Evolutionary conservation across 139 green algal species (phyloP).

Genomic region (Eudorina sp.): DNA sequence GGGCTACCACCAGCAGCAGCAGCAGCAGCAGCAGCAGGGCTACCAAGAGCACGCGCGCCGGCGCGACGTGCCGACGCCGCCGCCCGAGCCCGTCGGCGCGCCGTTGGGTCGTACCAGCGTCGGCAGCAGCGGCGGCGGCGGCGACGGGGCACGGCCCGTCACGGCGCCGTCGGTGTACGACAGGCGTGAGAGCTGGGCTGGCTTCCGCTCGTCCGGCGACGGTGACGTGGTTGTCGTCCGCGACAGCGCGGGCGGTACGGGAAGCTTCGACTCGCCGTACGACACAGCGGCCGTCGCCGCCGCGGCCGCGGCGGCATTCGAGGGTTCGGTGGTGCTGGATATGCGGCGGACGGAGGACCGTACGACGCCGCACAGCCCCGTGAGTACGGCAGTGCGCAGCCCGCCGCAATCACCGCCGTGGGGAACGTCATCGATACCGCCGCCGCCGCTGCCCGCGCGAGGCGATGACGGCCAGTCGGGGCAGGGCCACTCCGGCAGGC

Average conservation of each 20-base stretch:
- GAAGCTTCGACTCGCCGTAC: too few relatives aligned
- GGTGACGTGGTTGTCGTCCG: too few relatives aligned
- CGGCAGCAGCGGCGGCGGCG: background rate
- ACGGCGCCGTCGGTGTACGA: background rate
- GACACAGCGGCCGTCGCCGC: background rate
- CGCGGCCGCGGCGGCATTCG: background rate
- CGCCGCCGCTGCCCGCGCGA: background rate
- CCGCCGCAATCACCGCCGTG: background rate
- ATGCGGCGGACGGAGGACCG: background rate
- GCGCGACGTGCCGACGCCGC: background rate
- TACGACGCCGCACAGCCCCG: background rate
- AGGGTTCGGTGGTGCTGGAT: constrained; percentile 7
- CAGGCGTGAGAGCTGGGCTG: background rate
- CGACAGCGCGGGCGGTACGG: too few relatives aligned
- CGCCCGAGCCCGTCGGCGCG: background rate
- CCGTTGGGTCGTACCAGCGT: background rate
- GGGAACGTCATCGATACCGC: background rate
- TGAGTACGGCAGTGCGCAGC: too few relatives aligned
- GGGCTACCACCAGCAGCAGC: background rate
- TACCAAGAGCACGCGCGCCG: background rate
- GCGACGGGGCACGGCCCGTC: background rate
- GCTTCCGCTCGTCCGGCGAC: background rate
- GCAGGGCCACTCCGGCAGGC: background rate
- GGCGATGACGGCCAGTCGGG: background rate
- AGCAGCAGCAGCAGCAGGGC: background rate